phyloP scores from a whole-genome alignment of 805 yeast genomes.

The Clavispora fructus region DNA sequence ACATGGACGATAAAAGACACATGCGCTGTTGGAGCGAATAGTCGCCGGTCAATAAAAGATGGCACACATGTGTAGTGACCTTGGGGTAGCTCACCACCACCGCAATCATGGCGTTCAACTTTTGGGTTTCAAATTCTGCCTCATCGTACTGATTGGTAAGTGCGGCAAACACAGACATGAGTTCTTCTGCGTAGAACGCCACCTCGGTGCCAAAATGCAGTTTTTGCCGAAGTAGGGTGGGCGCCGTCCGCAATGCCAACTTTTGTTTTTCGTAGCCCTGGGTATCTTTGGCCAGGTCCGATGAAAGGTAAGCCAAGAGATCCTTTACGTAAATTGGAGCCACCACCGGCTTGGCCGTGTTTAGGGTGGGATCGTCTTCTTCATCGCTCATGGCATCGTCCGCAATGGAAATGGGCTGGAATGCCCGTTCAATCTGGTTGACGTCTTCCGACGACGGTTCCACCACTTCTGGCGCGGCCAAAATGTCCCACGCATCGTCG shows the following conservation, averaged over 20 bases:
- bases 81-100: constrained; percentile 47
- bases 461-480: constrained; percentile 12
- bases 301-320: constrained; percentile 50
- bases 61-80: constrained; percentile 41
- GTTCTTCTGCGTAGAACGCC: constrained; percentile 47
- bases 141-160: constrained; percentile 55
- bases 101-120: constrained; percentile 61
- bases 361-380: constrained; percentile 46
- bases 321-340: constrained; percentile 72
- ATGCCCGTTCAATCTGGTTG: constrained; percentile 17
- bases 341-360: constrained; percentile 26
- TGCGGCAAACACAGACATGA: constrained; percentile 48
- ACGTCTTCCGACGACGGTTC: constrained; percentile 5
- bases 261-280: constrained; percentile 45
- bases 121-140: constrained; percentile 55
- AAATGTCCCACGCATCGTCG: constrained; percentile 18
- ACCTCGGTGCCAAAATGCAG: constrained; percentile 57
- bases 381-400: constrained; percentile 32
- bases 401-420: constrained; percentile 7
- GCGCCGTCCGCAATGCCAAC: constrained; percentile 47
- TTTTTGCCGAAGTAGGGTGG: constrained; percentile 64
- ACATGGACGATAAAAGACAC: constrained; percentile 59
- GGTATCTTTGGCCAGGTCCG: constrained; percentile 35
- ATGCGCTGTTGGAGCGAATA: constrained; percentile 77
- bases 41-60: constrained; percentile 62